Evolutionary conservation across 768 basidiomycete genomes (phyloP).

Genomic region (Macrolepiota fuliginosa): DNA sequence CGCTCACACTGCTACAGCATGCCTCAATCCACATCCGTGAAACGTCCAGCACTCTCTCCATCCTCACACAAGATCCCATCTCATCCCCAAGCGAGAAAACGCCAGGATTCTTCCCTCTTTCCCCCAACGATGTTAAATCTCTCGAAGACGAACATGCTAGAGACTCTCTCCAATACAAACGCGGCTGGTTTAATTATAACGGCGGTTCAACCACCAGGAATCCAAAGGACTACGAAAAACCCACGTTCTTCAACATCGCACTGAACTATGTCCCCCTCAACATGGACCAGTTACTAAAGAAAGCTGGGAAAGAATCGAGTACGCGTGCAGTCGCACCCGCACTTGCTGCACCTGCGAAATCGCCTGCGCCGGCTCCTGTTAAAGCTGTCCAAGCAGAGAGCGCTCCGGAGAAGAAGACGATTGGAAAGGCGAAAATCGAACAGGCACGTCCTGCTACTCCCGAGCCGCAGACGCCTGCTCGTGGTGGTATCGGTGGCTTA

Average conservation of each 20-base stretch:
- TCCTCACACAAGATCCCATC: conserved; percentile 34
- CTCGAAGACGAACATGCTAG: conserved; percentile 52
- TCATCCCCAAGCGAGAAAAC: not conserved
- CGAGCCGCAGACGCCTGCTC: conserved; percentile 40
- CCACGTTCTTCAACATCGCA: conserved; percentile 91
- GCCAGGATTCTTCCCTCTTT: conserved; percentile 53
- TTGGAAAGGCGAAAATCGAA: conserved; percentile 54
- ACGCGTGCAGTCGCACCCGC: conserved; percentile 17
- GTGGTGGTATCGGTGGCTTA: conserved; percentile 60
- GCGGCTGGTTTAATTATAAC: conserved; percentile 77
- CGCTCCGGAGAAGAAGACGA: conserved; percentile 43
- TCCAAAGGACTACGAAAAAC: conserved; percentile 65
- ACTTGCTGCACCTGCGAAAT: conserved; percentile 12
- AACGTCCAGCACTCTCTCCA: conserved; percentile 48
- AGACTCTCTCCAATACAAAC: conserved; percentile 55
- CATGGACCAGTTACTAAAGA: conserved; percentile 69
- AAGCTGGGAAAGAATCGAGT: conserved; percentile 59
- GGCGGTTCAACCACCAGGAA: conserved; percentile 54
- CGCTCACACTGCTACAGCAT: conserved; percentile 68
- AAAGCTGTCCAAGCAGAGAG: conserved; percentile 23
- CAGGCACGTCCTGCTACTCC: conserved; percentile 50
- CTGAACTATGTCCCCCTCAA: conserved; percentile 89
- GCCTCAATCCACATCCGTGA: conserved; percentile 75
- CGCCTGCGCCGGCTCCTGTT: conserved; percentile 18
- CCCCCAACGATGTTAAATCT: conserved; percentile 35